phyloP scores from a whole-genome alignment of 2,329 filamentous ascomycete species.

The Graphilbum fragrans region DNA sequence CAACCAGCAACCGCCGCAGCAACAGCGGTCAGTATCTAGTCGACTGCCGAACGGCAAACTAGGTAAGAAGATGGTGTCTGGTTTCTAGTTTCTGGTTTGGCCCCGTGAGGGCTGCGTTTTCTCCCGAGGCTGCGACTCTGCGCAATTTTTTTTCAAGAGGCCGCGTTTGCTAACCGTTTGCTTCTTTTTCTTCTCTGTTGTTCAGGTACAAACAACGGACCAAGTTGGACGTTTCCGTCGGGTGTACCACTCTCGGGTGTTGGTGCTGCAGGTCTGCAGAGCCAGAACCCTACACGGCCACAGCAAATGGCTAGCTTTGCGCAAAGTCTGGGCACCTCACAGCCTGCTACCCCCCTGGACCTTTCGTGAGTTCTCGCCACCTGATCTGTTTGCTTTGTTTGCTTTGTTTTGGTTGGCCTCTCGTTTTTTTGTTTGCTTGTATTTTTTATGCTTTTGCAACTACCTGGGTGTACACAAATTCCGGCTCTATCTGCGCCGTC shows the following conservation, averaged over 20 bases:
- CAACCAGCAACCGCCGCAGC: slow-evolving; percentile 39
- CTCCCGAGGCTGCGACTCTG: no score
- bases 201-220: slow-evolving; percentile 29
- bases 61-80: slow-evolving; percentile 27
- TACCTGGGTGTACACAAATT: no score
- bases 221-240: slow-evolving; percentile 51
- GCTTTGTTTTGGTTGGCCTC: not conserved
- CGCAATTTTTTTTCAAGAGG: no score
- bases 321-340: slow-evolving; percentile 51
- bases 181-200: not conserved
- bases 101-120: not conserved
- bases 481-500: no score
- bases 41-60: slow-evolving; percentile 55
- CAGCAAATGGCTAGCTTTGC: slow-evolving; percentile 50
- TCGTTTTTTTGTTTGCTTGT: not conserved
- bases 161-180: not conserved
- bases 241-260: slow-evolving; percentile 46
- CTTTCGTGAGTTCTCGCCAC: slow-evolving; percentile 46
- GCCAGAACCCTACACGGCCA: slow-evolving; percentile 34
- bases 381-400: not conserved
- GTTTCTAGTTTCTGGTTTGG: not conserved
- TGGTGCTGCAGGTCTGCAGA: slow-evolving; percentile 27
- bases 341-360: slow-evolving; percentile 49
- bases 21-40: slow-evolving; percentile 41
- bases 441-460: not conserved